Evolutionary conservation across 1,139 yeast genomes (phyloP).

Genomic region (Yamadazyma buinensis): DNA sequence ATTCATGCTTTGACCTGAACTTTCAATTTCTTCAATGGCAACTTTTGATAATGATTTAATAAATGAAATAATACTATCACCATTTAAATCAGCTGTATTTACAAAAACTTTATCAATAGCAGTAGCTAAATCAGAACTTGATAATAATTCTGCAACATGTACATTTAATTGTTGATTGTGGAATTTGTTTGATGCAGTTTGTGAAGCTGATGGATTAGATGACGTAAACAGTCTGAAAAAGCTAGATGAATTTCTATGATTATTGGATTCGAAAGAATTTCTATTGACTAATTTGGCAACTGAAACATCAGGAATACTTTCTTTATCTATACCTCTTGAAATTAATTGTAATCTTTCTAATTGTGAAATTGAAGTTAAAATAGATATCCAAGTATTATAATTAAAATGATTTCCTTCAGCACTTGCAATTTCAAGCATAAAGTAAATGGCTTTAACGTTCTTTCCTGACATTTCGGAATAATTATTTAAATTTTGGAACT

Average conservation of each 20-base stretch:
- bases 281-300: slow-evolving; percentile 65
- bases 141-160: slow-evolving; percentile 46
- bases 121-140: slow-evolving; percentile 76
- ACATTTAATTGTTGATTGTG: slow-evolving; percentile 43
- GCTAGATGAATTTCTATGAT: slow-evolving; percentile 43
- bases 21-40: slow-evolving; percentile 85
- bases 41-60: slow-evolving; percentile 85
- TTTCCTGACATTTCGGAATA: slow-evolving; percentile 75
- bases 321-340: slow-evolving; percentile 85
- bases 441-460: slow-evolving; percentile 75
- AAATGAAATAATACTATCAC: slow-evolving; percentile 82
- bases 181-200: slow-evolving; percentile 39
- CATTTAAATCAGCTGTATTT: slow-evolving; percentile 73
- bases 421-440: slow-evolving; percentile 73
- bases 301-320: slow-evolving; percentile 79
- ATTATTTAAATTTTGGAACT: slow-evolving; percentile 77
- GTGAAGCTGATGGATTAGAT: slow-evolving; percentile 30
- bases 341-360: slow-evolving; percentile 85
- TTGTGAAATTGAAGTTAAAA: slow-evolving; percentile 81
- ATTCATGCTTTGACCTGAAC: slow-evolving; percentile 74
- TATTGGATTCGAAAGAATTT: slow-evolving; percentile 48
- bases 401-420: slow-evolving; percentile 67
- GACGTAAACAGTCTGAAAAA: slow-evolving; percentile 42
- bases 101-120: slow-evolving; percentile 86
- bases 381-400: slow-evolving; percentile 75